These are phyloP conservation scores for Penicillium digitatum DNA, from an alignment of 2,329 filamentous ascomycete species.

Conservation along the genomic window DNA sequence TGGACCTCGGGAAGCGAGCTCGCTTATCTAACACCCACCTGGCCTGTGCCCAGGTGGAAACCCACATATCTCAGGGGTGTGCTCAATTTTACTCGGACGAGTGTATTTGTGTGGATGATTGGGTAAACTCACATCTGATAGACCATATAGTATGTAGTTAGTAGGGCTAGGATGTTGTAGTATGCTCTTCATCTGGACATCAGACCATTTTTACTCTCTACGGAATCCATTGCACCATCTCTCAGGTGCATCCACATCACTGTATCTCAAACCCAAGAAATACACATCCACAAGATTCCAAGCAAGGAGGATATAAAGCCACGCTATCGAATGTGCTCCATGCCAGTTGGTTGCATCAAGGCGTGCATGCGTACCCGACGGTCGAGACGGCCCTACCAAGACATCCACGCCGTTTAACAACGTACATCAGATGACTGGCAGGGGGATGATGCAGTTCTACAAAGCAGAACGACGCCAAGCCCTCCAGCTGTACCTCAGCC, in stretches of 20 bases:
- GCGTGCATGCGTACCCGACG: conserved; percentile 20
- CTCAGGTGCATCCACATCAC: background rate
- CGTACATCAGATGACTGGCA: conserved; percentile 16
- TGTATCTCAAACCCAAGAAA: background rate
- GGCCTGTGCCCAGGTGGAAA: too few species aligned
- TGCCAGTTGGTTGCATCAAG: conserved; percentile 1
- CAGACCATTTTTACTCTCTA: background rate
- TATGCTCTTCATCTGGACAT: background rate
- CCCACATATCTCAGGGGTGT: background rate
- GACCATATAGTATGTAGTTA: too few species aligned
- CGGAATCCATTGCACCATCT: background rate
- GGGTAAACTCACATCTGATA: background rate
- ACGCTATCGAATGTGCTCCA: background rate
- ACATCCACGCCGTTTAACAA: background rate
- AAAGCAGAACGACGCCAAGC: conserved; percentile 2
- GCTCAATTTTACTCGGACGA: background rate
- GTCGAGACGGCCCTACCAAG: conserved; percentile 15
- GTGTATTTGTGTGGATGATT: background rate
- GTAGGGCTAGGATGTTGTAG: too few species aligned
- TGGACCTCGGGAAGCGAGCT: too few species aligned
- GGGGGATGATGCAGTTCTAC: background rate
- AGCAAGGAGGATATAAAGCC: background rate
- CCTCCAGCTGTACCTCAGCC: conserved; percentile 1
- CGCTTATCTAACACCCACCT: too few species aligned
- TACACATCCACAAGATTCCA: background rate